These are phyloP conservation scores for Skeletonema marinoi DNA, from an alignment of 108 stramenopile genomes.

Conservation along the genomic window DNA sequence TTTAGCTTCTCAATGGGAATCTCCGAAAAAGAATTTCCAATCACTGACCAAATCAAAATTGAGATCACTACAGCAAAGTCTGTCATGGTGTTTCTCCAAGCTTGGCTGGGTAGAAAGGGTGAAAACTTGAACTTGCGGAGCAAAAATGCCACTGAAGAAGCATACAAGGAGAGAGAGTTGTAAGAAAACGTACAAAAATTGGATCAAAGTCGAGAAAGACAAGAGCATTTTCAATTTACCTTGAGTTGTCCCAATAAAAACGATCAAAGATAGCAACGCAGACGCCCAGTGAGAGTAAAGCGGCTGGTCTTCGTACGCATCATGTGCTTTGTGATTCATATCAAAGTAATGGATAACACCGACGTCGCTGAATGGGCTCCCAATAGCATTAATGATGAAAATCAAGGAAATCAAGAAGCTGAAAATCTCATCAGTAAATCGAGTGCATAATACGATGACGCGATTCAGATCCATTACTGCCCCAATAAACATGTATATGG, in stretches of 20 bases:
- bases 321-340: conserved; percentile 37
- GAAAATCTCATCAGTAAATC: conserved; percentile 69
- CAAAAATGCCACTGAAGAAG: conserved; percentile 25
- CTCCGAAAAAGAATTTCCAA: conserved; percentile 36
- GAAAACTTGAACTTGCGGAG: conserved; percentile 47
- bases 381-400: conserved; percentile 54
- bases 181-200: neutral
- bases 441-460: conserved; percentile 45
- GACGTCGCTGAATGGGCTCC: conserved; percentile 40
- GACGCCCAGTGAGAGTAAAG: conserved; percentile 37
- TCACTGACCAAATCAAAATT: conserved; percentile 39
- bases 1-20: conserved; percentile 50
- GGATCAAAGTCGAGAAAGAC: neutral
- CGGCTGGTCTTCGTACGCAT: conserved; percentile 19
- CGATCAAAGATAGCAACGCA: conserved; percentile 43
- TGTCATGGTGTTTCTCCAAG: conserved; percentile 35
- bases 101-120: conserved; percentile 47
- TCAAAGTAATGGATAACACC: conserved; percentile 52
- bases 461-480: conserved; percentile 55
- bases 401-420: conserved; percentile 56
- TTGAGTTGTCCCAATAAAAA: conserved; percentile 39
- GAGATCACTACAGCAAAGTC: conserved; percentile 55
- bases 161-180: neutral
- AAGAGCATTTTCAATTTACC: neutral
- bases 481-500: conserved; percentile 34